Base-by-base conservation (phyloP, 129 eudicot genomes). In the Tanacetum coccineum region DNA sequence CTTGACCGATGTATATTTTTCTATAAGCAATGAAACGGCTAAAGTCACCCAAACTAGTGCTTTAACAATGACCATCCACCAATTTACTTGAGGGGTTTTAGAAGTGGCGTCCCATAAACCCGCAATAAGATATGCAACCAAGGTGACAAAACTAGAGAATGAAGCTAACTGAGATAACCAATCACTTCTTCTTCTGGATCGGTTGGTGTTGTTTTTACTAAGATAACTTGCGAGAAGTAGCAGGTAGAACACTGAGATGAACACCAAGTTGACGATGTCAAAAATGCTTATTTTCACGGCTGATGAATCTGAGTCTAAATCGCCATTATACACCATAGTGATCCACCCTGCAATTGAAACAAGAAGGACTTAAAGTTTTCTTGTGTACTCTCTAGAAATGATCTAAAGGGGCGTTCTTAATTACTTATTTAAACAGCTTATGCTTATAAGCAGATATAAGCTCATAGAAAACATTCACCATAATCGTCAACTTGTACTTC, bases 311-410 rank as follows among this genome's bases (percentile, higher is more conserved):
- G 70, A 36, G 57, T 61, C 67, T 11, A 75, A 69, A 57, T 55
- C 64, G 9, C 57, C 77, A 40, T 67, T 68, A 59, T 73, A 67
- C 28, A 72, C 51, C 78, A 63, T 46, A 17, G 67, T 25, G 28
- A 65, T 28, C 20, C 22, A 30, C 19, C 86, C 88, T 86, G 88
- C n/a, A n/a, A n/a, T n/a, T n/a, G n/a, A n/a, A n/a, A n/a, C n/a
- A n/a, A n/a, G n/a, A n/a, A n/a, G n/a, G n/a, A 36, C 42, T 36
- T 36, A 36, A 0, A 36, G 0, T 36, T 36, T 9, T 36, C 42
- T 7, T 7, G 42, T 36, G 2, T 36, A 36, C 42, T 0, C 2
- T 36, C 42, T 32, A 8, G 0, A 32, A 32, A 1, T 32, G 5
- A 5, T 1, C 42, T 36, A 36, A 6, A 8, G 2, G 42, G 7